Evolutionary conservation across 129 eudicot genomes (phyloP), one percentile per base, ranked within the genome.

Genomic region (Tagetes erecta): DNA sequence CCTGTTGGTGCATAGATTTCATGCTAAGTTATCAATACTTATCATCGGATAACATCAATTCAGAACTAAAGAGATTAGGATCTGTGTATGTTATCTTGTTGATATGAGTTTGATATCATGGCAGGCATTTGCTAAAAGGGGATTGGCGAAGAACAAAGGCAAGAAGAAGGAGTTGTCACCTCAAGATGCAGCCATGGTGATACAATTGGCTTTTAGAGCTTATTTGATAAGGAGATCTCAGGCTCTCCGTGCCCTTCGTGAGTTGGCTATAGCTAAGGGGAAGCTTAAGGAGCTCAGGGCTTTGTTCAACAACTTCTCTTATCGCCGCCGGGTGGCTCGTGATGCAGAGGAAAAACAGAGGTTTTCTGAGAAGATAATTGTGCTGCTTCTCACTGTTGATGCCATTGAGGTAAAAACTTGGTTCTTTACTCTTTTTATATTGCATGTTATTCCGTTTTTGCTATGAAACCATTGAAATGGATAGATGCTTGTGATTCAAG

Each of bases 281-380:
- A 94, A 86, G 89, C 82, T 94, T 58, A 94, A 94, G 99, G 97
- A 94, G 70, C 81, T 94, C 39, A 91, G 99, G 87, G 74, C 82
- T 49, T 68, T 94, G 88, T 94, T 94, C 84, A 89, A 90, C 57
- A 94, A 94, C 77, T 94, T 94, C 87, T 79, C 99, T 52, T 94
- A 94, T 64, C 91, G 99, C 3, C 92, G 96, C 5, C 88, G 68
- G 2, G 34, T 94, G 41, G 42, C 96, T 46, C 88, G 86, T 68
- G 91, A 94, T 81, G 95, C 95, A 8, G 98, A 80, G 76, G 98
- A 93, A 82, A 91, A 83, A 20, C 98, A 90, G 76, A 87, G 65
- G 86, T 93, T 93, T 76, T 36, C 95, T 3, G 98, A 93, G 80
- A 87, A 74, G 81, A 72, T 93, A 72, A 93, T 90, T 60, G 98